These are phyloP conservation scores for Trichoderma brevicompactum DNA, from an alignment of 2,329 filamentous ascomycete species.

Conservation along the genomic window DNA sequence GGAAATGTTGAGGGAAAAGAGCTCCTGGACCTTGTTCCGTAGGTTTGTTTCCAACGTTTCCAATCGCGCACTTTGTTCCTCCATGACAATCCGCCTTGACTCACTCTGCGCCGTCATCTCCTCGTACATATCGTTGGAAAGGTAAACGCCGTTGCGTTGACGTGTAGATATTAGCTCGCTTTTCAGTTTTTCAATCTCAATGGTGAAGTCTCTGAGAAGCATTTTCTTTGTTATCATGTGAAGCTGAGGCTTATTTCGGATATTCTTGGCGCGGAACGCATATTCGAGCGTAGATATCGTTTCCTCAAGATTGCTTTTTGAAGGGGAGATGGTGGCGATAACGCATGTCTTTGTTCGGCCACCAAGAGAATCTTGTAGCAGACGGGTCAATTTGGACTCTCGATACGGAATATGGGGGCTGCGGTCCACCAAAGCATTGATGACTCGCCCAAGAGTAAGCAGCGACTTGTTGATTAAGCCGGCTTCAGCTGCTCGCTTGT, in stretches of 20 bases:
- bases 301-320: conserved; percentile 93
- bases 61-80: conserved; percentile 90
- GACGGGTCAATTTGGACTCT: conserved; percentile 92
- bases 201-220: conserved; percentile 83
- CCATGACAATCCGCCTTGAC: conserved; percentile 84
- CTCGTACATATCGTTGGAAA: conserved; percentile 86
- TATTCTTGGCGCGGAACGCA: conserved; percentile 97
- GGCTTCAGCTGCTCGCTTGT: conserved; percentile 94
- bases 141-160: conserved; percentile 92
- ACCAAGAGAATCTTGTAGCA: conserved; percentile 95
- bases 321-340: conserved; percentile 93
- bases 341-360: conserved; percentile 98
- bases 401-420: conserved; percentile 86
- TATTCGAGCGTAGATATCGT: conserved; percentile 98
- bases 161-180: conserved; percentile 90
- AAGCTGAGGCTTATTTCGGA: conserved; percentile 94
- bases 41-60: conserved; percentile 90
- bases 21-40: conserved; percentile 90
- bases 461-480: conserved; percentile 98
- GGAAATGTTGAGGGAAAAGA: conserved; percentile 82
- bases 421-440: conserved; percentile 93
- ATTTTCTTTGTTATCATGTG: conserved; percentile 96
- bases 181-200: conserved; percentile 93
- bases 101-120: conserved; percentile 92
- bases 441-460: conserved; percentile 91